Conservation (phyloP, 2,329 filamentous ascomycete genomes). For the Exutisphaerella laricina region DNA sequence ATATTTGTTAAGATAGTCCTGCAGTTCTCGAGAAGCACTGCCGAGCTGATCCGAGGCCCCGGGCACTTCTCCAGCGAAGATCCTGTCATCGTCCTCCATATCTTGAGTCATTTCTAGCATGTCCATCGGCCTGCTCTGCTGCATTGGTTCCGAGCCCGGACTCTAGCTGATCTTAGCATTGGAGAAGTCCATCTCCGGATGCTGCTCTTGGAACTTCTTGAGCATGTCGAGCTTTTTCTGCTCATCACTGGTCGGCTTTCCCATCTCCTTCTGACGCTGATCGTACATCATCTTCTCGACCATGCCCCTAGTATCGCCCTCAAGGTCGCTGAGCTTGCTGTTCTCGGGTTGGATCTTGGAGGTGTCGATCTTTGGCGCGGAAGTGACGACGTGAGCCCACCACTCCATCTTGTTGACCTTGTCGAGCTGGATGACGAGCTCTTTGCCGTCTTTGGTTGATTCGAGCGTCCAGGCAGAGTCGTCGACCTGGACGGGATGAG, state of each 20-base stretch:
- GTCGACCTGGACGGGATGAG: constrained; percentile 71
- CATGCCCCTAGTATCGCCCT: constrained; percentile 92
- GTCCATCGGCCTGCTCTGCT: too few relatives aligned
- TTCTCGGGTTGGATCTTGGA: constrained; percentile 92
- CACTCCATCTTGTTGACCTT: constrained; percentile 97
- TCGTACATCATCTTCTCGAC: constrained; percentile 99
- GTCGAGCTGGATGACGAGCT: constrained; percentile 84
- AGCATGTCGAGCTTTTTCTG: constrained; percentile 91
- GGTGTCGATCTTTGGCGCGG: constrained; percentile 87
- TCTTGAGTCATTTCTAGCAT: too few relatives aligned
- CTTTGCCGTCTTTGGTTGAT: constrained; percentile 59
- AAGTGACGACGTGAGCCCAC: constrained; percentile 89
- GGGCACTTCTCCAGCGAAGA: too few relatives aligned
- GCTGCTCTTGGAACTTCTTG: constrained; percentile 82
- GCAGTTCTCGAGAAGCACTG: too few relatives aligned
- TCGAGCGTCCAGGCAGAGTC: constrained; percentile 94
- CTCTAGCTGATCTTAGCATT: constrained; percentile 61
- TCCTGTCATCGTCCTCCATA: too few relatives aligned
- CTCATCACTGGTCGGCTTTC: constrained; percentile 85
- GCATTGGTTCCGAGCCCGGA: too few relatives aligned
- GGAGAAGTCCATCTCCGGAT: constrained; percentile 66
- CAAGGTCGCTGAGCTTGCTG: constrained; percentile 83
- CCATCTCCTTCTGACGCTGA: constrained; percentile 92
- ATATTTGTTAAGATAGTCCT: too few relatives aligned
- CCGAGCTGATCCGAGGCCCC: too few relatives aligned